Conservation (phyloP, 495 filamentous ascomycete genomes). For the Penicillium subrubescens region DNA sequence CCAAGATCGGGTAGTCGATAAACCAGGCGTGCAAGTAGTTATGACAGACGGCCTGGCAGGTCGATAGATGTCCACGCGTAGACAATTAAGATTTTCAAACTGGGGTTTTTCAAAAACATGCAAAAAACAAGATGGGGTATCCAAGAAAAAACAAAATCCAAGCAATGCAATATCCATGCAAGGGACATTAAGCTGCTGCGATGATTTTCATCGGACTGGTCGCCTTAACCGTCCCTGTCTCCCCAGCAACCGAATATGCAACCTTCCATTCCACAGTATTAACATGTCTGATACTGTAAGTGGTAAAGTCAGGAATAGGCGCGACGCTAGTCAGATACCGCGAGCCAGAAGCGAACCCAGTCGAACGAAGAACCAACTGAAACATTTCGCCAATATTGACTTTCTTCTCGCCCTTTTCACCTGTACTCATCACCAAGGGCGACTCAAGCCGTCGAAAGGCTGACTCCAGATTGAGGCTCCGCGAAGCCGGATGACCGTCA, state of each 20-base stretch:
- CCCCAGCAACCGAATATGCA: not conserved
- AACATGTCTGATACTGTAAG: slow-evolving; percentile 1
- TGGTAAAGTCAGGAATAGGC: slow-evolving; percentile 4
- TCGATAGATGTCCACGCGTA: not conserved
- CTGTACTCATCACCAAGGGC: not conserved
- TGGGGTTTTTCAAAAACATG: too few species aligned
- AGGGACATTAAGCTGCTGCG: not conserved
- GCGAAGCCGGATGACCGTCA: not conserved
- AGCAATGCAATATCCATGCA: not conserved
- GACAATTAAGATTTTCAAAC: not conserved
- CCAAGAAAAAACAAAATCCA: not conserved
- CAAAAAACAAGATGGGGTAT: not conserved
- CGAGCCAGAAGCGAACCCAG: not conserved
- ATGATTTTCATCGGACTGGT: not conserved
- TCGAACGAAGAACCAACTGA: not conserved
- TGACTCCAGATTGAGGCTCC: not conserved
- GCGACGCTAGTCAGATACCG: not conserved
- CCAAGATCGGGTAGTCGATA: too few species aligned
- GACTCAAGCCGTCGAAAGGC: not conserved
- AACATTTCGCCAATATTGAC: slow-evolving; percentile 8
- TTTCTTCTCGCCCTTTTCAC: not conserved
- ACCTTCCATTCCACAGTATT: not conserved
- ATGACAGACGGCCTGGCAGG: not conserved
- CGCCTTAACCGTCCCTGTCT: not conserved
- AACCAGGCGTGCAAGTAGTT: not conserved